Percentiles rank a stretch among this genome's conserved stretches.
phyloP scores from a whole-genome alignment of 768 basidiomycete genomes.

The Hemileccinum rubropunctum region DNA sequence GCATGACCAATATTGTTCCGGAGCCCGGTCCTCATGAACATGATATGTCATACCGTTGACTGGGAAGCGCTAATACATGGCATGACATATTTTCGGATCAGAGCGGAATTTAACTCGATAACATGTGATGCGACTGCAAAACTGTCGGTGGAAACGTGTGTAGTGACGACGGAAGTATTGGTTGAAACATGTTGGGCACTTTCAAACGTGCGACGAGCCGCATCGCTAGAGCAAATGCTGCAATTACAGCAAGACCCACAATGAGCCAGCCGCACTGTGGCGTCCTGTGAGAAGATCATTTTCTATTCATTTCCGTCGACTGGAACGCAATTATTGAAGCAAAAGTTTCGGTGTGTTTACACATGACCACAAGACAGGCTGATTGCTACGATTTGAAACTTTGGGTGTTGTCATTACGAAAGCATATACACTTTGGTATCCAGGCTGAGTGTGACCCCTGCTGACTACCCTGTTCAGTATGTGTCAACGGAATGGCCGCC shows the following conservation, averaged over 20 bases:
- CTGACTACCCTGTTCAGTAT: neutral
- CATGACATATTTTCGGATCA: constrained; percentile 11
- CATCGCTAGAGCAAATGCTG: no score
- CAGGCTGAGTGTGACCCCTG: neutral
- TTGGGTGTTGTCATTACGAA: constrained; percentile 10
- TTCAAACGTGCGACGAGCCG: neutral
- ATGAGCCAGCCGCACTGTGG: neutral
- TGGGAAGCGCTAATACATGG: neutral
- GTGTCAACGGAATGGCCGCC: neutral
- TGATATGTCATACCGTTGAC: neutral
- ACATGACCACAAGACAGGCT: no score
- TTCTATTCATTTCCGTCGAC: neutral
- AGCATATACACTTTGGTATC: neutral
- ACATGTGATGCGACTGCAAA: neutral
- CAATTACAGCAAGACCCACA: neutral
- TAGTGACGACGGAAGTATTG: constrained; percentile 3
- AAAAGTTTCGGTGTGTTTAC: no score
- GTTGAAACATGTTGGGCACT: constrained; percentile 11
- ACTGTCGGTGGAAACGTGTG: neutral
- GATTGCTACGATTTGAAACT: constrained; percentile 8
- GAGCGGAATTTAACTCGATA: neutral
- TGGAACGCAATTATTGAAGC: no score
- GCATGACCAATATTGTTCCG: constrained; percentile 17
- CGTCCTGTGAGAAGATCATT: constrained; percentile 1
- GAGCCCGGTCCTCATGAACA: neutral